Base-by-base conservation (phyloP, 2,329 filamentous ascomycete species). In the Diaporthe citri region DNA sequence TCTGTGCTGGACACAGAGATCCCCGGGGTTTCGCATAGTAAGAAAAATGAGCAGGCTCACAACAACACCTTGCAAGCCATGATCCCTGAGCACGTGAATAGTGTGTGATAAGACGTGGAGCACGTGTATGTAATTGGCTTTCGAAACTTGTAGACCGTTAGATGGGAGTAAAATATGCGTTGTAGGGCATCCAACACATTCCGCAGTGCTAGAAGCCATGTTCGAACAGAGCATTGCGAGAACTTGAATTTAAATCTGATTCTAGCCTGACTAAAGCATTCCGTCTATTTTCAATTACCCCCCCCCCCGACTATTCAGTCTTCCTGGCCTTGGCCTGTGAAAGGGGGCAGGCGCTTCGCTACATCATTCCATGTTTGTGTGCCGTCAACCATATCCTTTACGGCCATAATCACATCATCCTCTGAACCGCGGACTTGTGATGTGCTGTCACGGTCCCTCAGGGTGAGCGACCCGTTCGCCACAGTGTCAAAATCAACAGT, bases 401-500 rank as follows among this genome's bases (percentile, higher is more conserved):
- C 93, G 91, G 95, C 95, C 73, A 90, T 89, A 75, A 97, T 85
- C 75, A 98, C 95, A 82, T 93, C 93, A 48, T 94, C 93, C 82
- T 97, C 90, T 77, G 91, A 92, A 17, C 94, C 94, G 76, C 97
- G 93, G 74, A 98, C 95, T 86, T 98, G 96, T 82, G 92, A 93
- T 72, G 95, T 98, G 52, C 93, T 93, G 86, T 98, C 97, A 77
- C 95, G 93, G 83, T 98, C 96, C 82, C 96, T 90, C 78, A 98
- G 90, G 1, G 96, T 98, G 81, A 97, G 91, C 8, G 93, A 94
- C 82, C 91, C 91, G 83, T 98, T 95, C 85, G 97, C 92, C 78
- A 98, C 87, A 62, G 95, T 97, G 88, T 98, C 94, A 90, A 98
- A 98, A 84, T 98, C 96, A 76, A 98, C 91, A 0, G 96, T 98